These are phyloP conservation scores for Chrysophaeum taylorii DNA, from an alignment of 352 stramenopile genomes.

Conservation along the genomic window DNA sequence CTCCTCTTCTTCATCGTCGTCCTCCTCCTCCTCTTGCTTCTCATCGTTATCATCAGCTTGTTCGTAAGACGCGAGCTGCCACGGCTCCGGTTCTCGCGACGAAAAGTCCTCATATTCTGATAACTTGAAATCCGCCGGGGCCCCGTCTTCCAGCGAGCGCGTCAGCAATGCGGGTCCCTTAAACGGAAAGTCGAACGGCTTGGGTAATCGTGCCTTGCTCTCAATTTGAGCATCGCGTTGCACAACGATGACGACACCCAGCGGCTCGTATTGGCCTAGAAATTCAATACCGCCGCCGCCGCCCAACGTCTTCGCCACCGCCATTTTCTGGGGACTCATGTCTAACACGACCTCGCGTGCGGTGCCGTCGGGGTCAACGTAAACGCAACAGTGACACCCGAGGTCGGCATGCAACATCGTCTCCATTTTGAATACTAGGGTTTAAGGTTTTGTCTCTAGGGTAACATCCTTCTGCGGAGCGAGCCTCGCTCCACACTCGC, in stretches of 20 bases:
- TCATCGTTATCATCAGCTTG: conserved; percentile 6
- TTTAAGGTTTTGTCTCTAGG: too few species aligned
- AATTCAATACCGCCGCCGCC: conserved; percentile 19
- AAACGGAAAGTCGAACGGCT: conserved; percentile 17
- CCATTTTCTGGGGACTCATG: conserved; percentile 16
- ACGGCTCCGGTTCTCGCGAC: conserved; percentile 8
- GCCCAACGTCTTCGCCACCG: not conserved
- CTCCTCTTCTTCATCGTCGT: conserved; percentile 15
- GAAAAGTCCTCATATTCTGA: conserved; percentile 13
- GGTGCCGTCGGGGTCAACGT: conserved; percentile 5
- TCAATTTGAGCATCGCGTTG: not conserved
- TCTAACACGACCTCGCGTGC: conserved; percentile 11
- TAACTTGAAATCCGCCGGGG: conserved; percentile 18
- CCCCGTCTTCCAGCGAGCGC: conserved; percentile 8
- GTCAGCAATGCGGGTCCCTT: conserved; percentile 8
- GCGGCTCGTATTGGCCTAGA: conserved; percentile 16
- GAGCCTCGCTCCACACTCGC: too few species aligned
- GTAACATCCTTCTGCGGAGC: too few species aligned
- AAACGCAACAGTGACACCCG: conserved; percentile 5
- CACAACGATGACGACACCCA: conserved; percentile 15
- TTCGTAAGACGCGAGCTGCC: not conserved
- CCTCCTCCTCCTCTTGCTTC: conserved; percentile 12
- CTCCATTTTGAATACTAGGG: conserved; percentile 2
- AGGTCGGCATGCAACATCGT: conserved; percentile 11
- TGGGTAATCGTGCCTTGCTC: not conserved